Evolutionary conservation across 805 yeast genomes (phyloP).

Genomic region (Nakazawaea ambrosiae): DNA sequence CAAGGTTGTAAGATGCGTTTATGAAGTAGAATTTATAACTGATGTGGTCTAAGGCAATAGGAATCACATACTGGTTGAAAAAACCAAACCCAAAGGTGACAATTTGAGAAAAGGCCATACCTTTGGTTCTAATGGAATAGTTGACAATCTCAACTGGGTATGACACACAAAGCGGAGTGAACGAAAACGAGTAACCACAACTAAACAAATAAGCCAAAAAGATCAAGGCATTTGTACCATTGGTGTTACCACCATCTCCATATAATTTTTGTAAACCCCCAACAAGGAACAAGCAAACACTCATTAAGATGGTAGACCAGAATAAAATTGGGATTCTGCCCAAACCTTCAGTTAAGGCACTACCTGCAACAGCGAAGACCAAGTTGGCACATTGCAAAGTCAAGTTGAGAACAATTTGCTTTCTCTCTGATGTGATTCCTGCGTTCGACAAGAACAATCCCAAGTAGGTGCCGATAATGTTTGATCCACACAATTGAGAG

Average conservation of each 20-base stretch:
- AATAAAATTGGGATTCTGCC: constrained; percentile 19
- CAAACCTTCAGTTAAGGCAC: constrained; percentile 18
- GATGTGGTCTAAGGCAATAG: constrained; percentile 22
- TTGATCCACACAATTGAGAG: constrained; percentile 21
- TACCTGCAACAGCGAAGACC: constrained; percentile 19
- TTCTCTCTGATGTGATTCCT: constrained; percentile 18
- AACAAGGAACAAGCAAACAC: constrained; percentile 19
- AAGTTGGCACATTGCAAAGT: constrained; percentile 17
- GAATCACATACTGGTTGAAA: constrained; percentile 21
- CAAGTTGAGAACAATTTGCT: constrained; percentile 21
- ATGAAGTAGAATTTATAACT: constrained; percentile 19
- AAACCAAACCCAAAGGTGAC: constrained; percentile 19
- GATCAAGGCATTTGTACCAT: constrained; percentile 19
- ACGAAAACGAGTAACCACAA: constrained; percentile 19
- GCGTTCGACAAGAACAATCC: constrained; percentile 26
- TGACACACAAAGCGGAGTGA: constrained; percentile 20
- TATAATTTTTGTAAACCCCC: constrained; percentile 19
- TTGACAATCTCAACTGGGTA: constrained; percentile 21
- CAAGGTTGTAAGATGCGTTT: constrained; percentile 18
- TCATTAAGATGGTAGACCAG: constrained; percentile 19
- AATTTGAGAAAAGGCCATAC: constrained; percentile 20
- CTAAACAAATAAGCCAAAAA: constrained; percentile 19
- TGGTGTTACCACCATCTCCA: constrained; percentile 16
- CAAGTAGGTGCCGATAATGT: constrained; percentile 23
- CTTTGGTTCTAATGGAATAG: constrained; percentile 20